Evolutionary conservation across 495 filamentous ascomycete genomes (phyloP).

Genomic region (Neurospora sp.): DNA sequence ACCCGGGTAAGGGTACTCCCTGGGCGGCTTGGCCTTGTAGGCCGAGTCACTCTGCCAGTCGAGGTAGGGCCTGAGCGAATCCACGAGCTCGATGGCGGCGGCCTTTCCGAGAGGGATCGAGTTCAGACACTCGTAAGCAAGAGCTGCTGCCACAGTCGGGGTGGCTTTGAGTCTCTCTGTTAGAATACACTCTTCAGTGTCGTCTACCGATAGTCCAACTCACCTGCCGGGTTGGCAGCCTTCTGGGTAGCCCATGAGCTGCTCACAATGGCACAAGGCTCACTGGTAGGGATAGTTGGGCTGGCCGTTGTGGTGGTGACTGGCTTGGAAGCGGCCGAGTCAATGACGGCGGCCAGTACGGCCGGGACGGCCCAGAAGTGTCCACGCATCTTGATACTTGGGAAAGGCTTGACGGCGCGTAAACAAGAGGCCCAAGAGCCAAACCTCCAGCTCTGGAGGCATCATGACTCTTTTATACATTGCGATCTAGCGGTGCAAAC

Average conservation of each 20-base stretch:
- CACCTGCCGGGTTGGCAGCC: constrained; percentile 1
- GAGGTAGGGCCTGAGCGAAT: constrained; percentile 20
- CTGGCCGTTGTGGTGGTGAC: not conserved
- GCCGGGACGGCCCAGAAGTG: not conserved
- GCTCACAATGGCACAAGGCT: constrained; percentile 34
- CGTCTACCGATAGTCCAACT: not conserved
- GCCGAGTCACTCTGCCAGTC: constrained; percentile 32
- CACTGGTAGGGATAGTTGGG: constrained; percentile 8
- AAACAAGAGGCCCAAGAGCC: not conserved
- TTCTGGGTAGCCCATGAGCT: constrained; percentile 28
- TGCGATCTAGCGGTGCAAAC: not conserved
- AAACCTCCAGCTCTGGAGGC: not conserved
- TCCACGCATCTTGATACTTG: not conserved
- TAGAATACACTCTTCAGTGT: not conserved
- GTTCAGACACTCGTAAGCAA: constrained; percentile 21
- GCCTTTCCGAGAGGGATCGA: constrained; percentile 19
- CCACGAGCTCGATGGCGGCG: constrained; percentile 20
- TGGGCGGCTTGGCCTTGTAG: constrained; percentile 34
- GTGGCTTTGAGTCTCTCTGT: not conserved
- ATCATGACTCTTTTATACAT: not conserved
- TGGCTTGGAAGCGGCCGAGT: not conserved
- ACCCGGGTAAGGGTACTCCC: constrained; percentile 18
- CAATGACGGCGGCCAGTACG: not conserved
- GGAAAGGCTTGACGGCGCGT: not conserved
- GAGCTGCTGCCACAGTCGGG: constrained; percentile 14